Evolutionary conservation across 1,284 basidiomycete species (phyloP), one percentile per base, ranked within the genome.

Genomic region (Ceratobasidium sp.): DNA sequence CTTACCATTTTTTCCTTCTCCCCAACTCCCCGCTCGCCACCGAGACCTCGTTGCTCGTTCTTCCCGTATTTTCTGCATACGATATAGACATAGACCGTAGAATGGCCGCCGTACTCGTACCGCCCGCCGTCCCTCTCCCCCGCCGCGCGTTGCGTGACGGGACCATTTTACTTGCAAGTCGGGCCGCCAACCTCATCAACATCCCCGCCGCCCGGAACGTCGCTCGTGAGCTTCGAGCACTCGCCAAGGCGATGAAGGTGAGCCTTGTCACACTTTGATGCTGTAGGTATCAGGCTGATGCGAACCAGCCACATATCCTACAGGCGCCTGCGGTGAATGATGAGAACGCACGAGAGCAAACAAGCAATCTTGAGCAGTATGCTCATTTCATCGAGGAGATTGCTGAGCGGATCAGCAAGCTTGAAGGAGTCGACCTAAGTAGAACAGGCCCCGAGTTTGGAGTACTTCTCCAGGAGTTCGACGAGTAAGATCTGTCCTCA

Each of bases 231-330:
- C n/a, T 60, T 60, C 58, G 26, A 28, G 10, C 6, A 2, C 33
- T 23, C 3, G 9, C 26, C 58, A 18, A 6, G 26, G 26, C 61
- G n/a, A 12, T 63, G 39, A 63, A 42, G 61, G 61, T 63, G 6
- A 40, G 61, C n/a, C 23, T 2, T 18, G 33, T n/a, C 18, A 20
- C 61, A 20, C 42, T 3, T 40, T 2, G 33, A 40, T 23, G 33
- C 18, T 42, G 5, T 12, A 61, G 10, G 61, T 63, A n/a, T 63
- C 61, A 63, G 26, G 18, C 61, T 63, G 61, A 63, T 42, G 13
- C 39, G 39, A 63, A 42, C n/a, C 18, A 63, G 61, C 61, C 61
- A 10, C 61, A n/a, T 42, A 42, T 63, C n/a, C 39, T 63, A 42
- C 61, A 63, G 61, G 61, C 13, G 39, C 61, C 61, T 18, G 61